Base-by-base conservation (phyloP, 2,329 filamentous ascomycete species). In the Fonsecaea multimorphosa region DNA sequence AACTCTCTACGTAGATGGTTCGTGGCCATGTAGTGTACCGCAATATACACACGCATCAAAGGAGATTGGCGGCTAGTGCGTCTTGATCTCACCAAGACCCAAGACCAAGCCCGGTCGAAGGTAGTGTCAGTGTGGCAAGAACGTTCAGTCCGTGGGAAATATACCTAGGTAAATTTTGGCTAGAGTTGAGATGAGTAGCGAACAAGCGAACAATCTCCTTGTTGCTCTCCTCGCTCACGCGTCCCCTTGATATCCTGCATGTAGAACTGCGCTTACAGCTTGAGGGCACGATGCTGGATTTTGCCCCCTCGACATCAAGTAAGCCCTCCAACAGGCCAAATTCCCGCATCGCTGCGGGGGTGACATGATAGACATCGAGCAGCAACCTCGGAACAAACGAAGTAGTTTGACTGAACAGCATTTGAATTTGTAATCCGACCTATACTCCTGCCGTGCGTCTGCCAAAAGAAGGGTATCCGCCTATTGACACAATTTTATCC, bases 401-500 rank as follows among this genome's bases (percentile, higher is more conserved):
- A 24, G 22, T 49, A 12, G 44, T 24, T 49, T 11, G 19, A 49
- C 9, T 27, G 44, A 49, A 49, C 44, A 49, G 22, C 44, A 8
- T 22, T 32, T 58, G 14, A 46, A 46, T 51, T 51, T 60, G 31
- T 9, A 44, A 32, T 22, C 44, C 58, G 46, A 38, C 58, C 58
- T 52, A 40, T 60, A 60, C 58, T 60, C 58, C 58, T 52, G 58
- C n/a, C 22, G 51, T 34, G 31, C 27, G 31, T 52, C n/a, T 44
- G 38, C 38, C 27, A 60, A 60, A 36, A 38, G 32, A 57, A 49
- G 59, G 59, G 59, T 55, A 54, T 61, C 53, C 40, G 52, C 52
- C 53, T 54, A 32, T 51, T 59, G 63, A 65, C 63, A 65, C 63
- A 65, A 55, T 44, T 64, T 58, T 34, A 27, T 54, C 55, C 36